Base-by-base conservation (phyloP, 768 basidiomycete genomes). In the Phanerochaete sordida region DNA sequence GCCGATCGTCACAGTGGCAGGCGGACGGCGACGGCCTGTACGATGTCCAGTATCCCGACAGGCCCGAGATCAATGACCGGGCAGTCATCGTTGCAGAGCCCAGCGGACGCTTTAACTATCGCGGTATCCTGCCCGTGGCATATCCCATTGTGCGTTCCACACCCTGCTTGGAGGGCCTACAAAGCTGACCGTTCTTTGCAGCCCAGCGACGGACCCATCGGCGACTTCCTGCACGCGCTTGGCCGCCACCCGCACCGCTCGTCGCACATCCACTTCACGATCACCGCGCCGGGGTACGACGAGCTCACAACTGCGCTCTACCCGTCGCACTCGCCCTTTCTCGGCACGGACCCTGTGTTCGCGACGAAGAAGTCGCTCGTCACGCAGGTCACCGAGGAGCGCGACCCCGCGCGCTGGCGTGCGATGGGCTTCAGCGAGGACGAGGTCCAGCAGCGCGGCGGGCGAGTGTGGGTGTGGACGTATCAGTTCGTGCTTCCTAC, bases 21-120 rank as follows among this genome's bases (percentile, higher is more conserved):
- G 73, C 75, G 33, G 75, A 75, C 63, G 74, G 72, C 15, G 74
- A 76, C 35, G 75, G 75, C 30, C 59, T 75, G 21, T 75, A 73
- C 61, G 74, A 75, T 51, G 70, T 74, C 30, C 72, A 72, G 48
- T 73, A 73, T 43, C 70, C 70, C 12, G 65, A 68, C 31, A 64
- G 65, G 21, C 60, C 63, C 21, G 69, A 67, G 44, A 66, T 67
- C 9, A 70, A 74, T 52, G 72, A 74, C 65, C 67, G 73, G 2
- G 73, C 68, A 13, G 65, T 65, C 35, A 73, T 74, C 53, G 39
- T 71, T 13, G 72, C 72, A 1, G 65, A 70, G 49, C 65, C 69
- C 26, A 65, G 69, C 43, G 73, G 73, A 24, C 59, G 61, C 13
- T 70, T 73, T 58, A 64, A 48, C 55, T 74, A 72, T 61, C 72